Evolutionary conservation across 2,329 filamentous ascomycete genomes (phyloP).

Genomic region (Thelonectria discophora): DNA sequence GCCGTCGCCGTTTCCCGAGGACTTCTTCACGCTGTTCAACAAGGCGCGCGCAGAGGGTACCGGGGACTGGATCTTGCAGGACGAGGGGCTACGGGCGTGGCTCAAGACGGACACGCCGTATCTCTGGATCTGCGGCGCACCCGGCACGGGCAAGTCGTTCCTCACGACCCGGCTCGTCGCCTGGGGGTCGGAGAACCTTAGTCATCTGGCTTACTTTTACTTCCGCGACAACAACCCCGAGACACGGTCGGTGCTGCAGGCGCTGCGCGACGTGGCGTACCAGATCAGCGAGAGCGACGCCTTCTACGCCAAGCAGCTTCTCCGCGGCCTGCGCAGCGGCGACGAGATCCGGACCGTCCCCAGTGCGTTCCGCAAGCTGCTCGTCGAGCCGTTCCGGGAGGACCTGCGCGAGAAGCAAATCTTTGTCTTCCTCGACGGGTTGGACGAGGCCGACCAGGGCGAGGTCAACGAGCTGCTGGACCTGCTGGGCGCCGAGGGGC

Average conservation of each 20-base stretch:
- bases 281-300: conserved; percentile 57
- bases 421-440: conserved; percentile 57
- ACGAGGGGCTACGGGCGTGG: conserved; percentile 52
- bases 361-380: conserved; percentile 54
- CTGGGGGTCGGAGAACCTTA: conserved; percentile 48
- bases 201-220: conserved; percentile 55
- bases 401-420: conserved; percentile 47
- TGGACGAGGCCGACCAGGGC: conserved; percentile 54
- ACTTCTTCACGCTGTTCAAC: conserved; percentile 53
- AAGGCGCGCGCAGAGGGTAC: conserved; percentile 53
- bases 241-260: conserved; percentile 55
- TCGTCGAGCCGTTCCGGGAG: conserved; percentile 50
- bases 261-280: conserved; percentile 56
- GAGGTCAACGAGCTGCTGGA: conserved; percentile 51
- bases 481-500: conserved; percentile 44
- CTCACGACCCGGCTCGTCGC: conserved; percentile 55
- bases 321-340: conserved; percentile 45
- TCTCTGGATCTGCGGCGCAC: conserved; percentile 55
- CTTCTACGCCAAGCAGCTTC: conserved; percentile 54
- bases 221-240: conserved; percentile 58
- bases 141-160: conserved; percentile 58
- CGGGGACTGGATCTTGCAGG: conserved; percentile 56
- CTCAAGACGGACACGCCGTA: conserved; percentile 49
- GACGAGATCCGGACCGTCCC: conserved; percentile 56
- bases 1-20: conserved; percentile 55